Conservation (phyloP, 192 early-diverging fungal species). For the Chytriomyces confervae region DNA sequence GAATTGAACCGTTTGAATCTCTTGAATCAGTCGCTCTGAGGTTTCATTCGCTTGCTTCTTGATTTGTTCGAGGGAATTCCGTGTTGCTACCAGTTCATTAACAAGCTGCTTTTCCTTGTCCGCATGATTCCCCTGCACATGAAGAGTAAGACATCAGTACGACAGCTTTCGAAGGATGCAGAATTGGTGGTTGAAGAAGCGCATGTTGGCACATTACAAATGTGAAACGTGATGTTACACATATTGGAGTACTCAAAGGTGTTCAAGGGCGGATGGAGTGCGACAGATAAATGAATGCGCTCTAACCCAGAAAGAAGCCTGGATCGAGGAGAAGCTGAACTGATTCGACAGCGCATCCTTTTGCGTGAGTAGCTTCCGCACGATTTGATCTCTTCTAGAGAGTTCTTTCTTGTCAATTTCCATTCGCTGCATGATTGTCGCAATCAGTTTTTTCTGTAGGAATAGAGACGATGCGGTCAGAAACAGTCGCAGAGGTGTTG, state of each 20-base stretch:
- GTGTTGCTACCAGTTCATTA: constrained; percentile 10
- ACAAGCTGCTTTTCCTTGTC: constrained; percentile 17
- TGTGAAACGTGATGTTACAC: neutral
- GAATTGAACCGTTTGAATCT: constrained; percentile 16
- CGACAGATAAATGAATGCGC: too few relatives aligned
- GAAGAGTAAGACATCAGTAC: neutral
- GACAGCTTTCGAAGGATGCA: neutral
- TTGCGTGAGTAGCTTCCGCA: constrained; percentile 12
- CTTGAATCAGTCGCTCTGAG: constrained; percentile 22
- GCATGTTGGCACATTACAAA: neutral
- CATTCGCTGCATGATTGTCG: constrained; percentile 29
- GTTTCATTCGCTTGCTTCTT: constrained; percentile 28
- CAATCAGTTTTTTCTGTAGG: constrained; percentile 37
- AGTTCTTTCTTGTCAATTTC: constrained; percentile 43
- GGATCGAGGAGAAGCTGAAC: constrained; percentile 14
- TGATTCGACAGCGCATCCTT: constrained; percentile 11
- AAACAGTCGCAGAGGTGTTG: neutral
- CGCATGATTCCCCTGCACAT: constrained; percentile 15
- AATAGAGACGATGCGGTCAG: neutral
- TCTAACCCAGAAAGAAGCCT: constrained; percentile 21
- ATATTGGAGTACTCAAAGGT: neutral
- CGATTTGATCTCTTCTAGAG: constrained; percentile 10
- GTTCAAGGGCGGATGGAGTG: too few relatives aligned
- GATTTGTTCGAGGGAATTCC: constrained; percentile 29
- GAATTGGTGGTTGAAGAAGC: neutral